These are phyloP conservation scores for Erodium texanum DNA, from an alignment of 441 rosid species.

Conservation along the genomic window DNA sequence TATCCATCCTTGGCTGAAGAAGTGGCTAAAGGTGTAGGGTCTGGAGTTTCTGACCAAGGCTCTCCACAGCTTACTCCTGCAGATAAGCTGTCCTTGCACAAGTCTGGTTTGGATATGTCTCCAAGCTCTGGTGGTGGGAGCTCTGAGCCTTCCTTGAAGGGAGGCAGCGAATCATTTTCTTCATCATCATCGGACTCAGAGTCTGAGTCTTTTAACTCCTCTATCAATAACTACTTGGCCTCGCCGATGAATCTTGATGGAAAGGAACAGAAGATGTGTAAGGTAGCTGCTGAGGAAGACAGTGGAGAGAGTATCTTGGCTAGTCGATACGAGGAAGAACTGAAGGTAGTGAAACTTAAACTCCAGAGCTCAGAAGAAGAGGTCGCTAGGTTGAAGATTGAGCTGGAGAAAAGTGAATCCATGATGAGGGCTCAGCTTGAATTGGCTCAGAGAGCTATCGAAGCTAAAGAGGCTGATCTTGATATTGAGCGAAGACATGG, in stretches of 20 bases:
- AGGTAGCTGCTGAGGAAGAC: slow-evolving; percentile 18
- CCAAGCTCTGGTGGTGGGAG: slow-evolving; percentile 35
- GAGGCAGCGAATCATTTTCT: slow-evolving; percentile 39
- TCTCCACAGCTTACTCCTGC: slow-evolving; percentile 40
- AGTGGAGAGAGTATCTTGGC: slow-evolving; percentile 18
- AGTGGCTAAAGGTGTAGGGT: slow-evolving; percentile 22
- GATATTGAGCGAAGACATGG: slow-evolving; percentile 34
- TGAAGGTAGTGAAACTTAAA: slow-evolving; percentile 33
- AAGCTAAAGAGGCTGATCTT: slow-evolving; percentile 29
- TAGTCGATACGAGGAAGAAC: slow-evolving; percentile 33
- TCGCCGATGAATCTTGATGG: slow-evolving; percentile 26
- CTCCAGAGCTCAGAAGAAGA: slow-evolving; percentile 52
- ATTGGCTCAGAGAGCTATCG: slow-evolving; percentile 29
- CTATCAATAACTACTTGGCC: slow-evolving; percentile 33
- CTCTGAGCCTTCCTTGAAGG: slow-evolving; percentile 41
- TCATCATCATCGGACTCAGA: slow-evolving; percentile 60
- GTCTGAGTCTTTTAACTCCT: slow-evolving; percentile 45
- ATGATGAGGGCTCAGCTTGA: slow-evolving; percentile 35
- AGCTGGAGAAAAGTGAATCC: slow-evolving; percentile 31
- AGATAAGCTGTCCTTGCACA: slow-evolving; percentile 18
- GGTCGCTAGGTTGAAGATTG: slow-evolving; percentile 33
- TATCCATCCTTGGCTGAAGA: slow-evolving; percentile 31
- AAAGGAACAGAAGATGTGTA: slow-evolving; percentile 24
- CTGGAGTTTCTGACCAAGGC: slow-evolving; percentile 20
- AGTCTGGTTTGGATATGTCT: slow-evolving; percentile 12